A percentile compares a stretch with the other conserved stretches of the same genome.
Conservation (phyloP, 148 eudicot species). For the Limonium bicolor region DNA sequence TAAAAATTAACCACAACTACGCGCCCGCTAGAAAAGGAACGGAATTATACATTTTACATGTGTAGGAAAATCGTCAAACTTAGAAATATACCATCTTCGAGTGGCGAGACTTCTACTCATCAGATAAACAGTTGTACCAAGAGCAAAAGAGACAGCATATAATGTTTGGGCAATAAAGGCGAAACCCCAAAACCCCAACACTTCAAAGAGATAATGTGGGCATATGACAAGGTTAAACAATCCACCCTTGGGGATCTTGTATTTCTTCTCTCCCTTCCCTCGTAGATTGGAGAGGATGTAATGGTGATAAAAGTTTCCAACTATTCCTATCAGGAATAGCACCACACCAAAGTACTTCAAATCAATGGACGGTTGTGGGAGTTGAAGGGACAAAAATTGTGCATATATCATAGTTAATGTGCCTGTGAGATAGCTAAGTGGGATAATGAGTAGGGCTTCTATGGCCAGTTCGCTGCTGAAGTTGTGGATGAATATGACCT, state of each 20-base stretch:
- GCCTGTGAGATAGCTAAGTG: slow-evolving; percentile 15
- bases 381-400: slow-evolving; percentile 13
- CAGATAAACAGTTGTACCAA: slow-evolving; percentile 27
- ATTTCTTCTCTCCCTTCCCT: slow-evolving; percentile 25
- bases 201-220: slow-evolving; percentile 54
- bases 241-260: slow-evolving; percentile 52
- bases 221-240: slow-evolving; percentile 37
- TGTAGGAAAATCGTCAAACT: slow-evolving; percentile 48
- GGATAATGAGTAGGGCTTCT: slow-evolving; percentile 8
- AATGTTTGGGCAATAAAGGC: slow-evolving; percentile 39
- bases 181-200: slow-evolving; percentile 34
- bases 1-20: too few species aligned
- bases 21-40: slow-evolving; percentile 37
- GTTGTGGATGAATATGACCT: slow-evolving; percentile 36
- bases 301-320: slow-evolving; percentile 41
- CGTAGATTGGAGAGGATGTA: slow-evolving; percentile 23
- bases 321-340: slow-evolving; percentile 22
- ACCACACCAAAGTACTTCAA: slow-evolving; percentile 19
- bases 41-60: slow-evolving; percentile 47
- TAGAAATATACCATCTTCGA: slow-evolving; percentile 47
- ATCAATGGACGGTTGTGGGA: slow-evolving; percentile 26
- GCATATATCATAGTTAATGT: slow-evolving; percentile 23
- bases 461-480: slow-evolving; percentile 23
- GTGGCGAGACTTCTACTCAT: slow-evolving; percentile 52
- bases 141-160: slow-evolving; percentile 20